A percentile compares a stretch with the other conserved stretches of the same genome.
Conservation (phyloP, 805 yeast genomes). For the Wickerhamiella parazyma region DNA sequence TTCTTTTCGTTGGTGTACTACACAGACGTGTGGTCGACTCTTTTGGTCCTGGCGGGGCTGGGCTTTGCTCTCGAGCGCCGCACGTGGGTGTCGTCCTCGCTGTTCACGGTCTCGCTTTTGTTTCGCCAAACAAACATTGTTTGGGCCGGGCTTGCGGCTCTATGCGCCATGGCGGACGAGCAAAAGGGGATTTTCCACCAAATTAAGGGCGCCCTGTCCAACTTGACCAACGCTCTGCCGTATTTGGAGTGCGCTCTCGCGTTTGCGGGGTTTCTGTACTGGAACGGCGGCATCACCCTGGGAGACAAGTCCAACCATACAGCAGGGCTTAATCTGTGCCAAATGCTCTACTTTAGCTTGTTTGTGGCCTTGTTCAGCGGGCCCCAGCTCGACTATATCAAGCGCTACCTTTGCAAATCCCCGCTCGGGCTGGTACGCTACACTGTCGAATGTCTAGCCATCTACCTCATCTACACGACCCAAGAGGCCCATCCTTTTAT, state of each 20-base stretch:
- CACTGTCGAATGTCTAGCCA: constrained; percentile 12
- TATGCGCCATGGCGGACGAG: not conserved
- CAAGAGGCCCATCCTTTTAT: constrained; percentile 81
- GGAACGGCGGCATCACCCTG: constrained; percentile 74
- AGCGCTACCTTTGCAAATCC: constrained; percentile 3
- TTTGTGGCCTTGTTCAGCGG: constrained; percentile 52
- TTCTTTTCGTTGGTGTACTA: constrained; percentile 69
- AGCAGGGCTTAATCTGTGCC: constrained; percentile 59
- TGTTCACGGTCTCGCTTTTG: constrained; percentile 50
- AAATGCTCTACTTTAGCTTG: constrained; percentile 61
- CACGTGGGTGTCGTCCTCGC: constrained; percentile 33
- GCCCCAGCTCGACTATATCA: constrained; percentile 48
- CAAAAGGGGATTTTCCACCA: constrained; percentile 25
- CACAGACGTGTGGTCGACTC: constrained; percentile 88
- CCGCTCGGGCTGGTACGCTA: not conserved
- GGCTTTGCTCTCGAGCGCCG: constrained; percentile 15
- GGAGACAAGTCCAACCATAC: constrained; percentile 86
- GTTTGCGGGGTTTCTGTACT: constrained; percentile 44
- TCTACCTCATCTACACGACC: constrained; percentile 16
- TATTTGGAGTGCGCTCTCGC: constrained; percentile 27
- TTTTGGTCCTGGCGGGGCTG: constrained; percentile 44
- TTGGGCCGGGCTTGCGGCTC: constrained; percentile 55
- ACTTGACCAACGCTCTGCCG: constrained; percentile 8
- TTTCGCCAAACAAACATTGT: constrained; percentile 87
- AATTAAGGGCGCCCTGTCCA: constrained; percentile 1